Conservation (phyloP, 345 rosid species). For the Anastatica hierochuntica region DNA sequence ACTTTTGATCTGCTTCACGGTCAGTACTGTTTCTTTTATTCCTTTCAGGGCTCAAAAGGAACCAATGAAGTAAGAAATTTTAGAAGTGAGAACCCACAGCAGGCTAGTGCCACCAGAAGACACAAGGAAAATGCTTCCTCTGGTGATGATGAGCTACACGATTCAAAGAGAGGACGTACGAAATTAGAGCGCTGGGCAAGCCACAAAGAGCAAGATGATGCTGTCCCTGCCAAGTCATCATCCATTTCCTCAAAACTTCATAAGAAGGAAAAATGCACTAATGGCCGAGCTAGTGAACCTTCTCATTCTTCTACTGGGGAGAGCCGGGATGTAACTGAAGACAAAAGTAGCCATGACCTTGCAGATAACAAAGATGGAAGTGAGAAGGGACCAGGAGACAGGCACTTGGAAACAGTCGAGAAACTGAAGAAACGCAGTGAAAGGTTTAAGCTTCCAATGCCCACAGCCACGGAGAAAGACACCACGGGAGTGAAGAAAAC, state of each 20-base stretch:
- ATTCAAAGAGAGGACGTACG: constrained; percentile 73
- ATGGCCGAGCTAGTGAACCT: constrained; percentile 34
- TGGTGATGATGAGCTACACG: constrained; percentile 75
- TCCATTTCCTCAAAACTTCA: constrained; percentile 48
- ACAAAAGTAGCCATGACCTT: constrained; percentile 31
- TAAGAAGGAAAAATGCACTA: constrained; percentile 39
- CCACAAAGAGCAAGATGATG: constrained; percentile 78
- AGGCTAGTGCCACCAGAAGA: constrained; percentile 40
- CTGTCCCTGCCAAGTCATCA: constrained; percentile 41
- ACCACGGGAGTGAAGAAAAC: constrained; percentile 40
- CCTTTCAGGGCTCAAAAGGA: constrained; percentile 51
- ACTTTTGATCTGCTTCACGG: background rate
- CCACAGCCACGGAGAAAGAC: constrained; percentile 70
- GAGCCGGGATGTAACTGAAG: constrained; percentile 35
- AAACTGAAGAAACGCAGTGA: constrained; percentile 97
- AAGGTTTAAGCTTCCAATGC: constrained; percentile 94
- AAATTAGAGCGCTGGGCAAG: constrained; percentile 94
- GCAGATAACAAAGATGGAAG: constrained; percentile 49
- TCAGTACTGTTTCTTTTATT: constrained; percentile 13
- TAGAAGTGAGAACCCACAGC: constrained; percentile 33
- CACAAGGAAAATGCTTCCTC: constrained; percentile 52
- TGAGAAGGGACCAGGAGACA: constrained; percentile 47
- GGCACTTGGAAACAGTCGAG: constrained; percentile 83
- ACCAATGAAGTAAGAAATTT: constrained; percentile 33
- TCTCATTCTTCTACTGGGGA: constrained; percentile 30